Conservation (phyloP, 768 basidiomycete species). For the Hericium alpestre region DNA sequence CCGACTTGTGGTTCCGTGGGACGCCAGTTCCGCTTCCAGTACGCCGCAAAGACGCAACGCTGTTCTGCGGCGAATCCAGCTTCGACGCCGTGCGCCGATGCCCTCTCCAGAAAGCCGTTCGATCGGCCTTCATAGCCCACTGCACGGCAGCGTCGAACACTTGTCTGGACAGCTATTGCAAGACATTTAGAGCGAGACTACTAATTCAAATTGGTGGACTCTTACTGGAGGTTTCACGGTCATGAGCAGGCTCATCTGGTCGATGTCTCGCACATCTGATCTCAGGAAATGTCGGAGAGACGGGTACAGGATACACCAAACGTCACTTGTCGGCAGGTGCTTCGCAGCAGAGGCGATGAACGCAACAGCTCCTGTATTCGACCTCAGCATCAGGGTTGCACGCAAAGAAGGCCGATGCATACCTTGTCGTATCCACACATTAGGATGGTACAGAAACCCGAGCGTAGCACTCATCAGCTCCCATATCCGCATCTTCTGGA, state of each 20-base stretch:
- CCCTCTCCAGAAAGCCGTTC: conserved; percentile 68
- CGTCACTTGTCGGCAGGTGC: conserved; percentile 75
- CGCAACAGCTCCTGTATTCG: conserved; percentile 58
- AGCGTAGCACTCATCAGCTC: conserved; percentile 84
- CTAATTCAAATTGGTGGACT: not conserved
- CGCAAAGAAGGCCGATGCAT: not conserved
- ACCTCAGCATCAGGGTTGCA: not conserved
- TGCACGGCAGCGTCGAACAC: conserved; percentile 78
- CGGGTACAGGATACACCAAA: conserved; percentile 96
- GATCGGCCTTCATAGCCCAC: conserved; percentile 83
- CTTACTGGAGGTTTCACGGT: conserved; percentile 74
- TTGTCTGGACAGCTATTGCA: conserved; percentile 43
- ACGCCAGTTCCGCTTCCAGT: conserved; percentile 22
- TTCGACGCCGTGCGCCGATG: conserved; percentile 37
- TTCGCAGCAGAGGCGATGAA: conserved; percentile 83
- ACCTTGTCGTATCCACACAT: conserved; percentile 94
- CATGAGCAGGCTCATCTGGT: conserved; percentile 63
- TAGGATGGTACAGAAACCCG: conserved; percentile 91
- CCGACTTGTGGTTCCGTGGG: conserved; percentile 40
- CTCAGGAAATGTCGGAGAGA: conserved; percentile 77
- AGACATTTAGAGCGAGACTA: not conserved
- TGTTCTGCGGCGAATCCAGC: conserved; percentile 61
- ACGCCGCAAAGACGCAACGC: conserved; percentile 55
- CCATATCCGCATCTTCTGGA: conserved; percentile 95
- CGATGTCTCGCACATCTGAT: conserved; percentile 67